A percentile compares a stretch with the other conserved stretches of the same genome.
These are phyloP conservation scores for Colletotrichum sp. DNA, from an alignment of 2,329 filamentous ascomycete species.

Conservation along the genomic window DNA sequence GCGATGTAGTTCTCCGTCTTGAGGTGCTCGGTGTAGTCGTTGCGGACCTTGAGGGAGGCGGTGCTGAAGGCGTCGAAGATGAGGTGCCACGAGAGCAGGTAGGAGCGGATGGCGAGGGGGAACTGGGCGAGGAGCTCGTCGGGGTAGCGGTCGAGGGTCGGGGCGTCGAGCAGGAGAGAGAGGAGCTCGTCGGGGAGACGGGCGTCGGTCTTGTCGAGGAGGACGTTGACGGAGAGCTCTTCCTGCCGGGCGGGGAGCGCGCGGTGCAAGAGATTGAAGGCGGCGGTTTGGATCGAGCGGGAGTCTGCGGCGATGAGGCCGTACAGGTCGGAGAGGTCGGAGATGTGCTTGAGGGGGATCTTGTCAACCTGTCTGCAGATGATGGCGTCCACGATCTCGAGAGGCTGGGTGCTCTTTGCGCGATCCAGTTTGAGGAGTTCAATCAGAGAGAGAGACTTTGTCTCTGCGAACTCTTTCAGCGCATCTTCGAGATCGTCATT, in stretches of 20 bases:
- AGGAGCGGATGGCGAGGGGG: conserved; percentile 74
- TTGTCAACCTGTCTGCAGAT: conserved; percentile 73
- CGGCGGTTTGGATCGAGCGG: conserved; percentile 76
- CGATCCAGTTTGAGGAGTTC: conserved; percentile 64
- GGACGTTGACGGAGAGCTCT: conserved; percentile 77
- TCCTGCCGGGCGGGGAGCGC: conserved; percentile 82
- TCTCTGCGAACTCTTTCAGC: conserved; percentile 64
- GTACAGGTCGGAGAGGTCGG: conserved; percentile 74
- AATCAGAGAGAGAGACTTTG: conserved; percentile 64
- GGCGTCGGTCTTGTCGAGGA: conserved; percentile 74
- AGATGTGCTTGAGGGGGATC: conserved; percentile 65
- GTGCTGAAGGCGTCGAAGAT: conserved; percentile 85
- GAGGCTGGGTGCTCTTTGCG: conserved; percentile 61
- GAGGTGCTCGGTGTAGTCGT: conserved; percentile 80
- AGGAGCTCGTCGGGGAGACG: conserved; percentile 84
- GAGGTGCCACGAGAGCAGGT: conserved; percentile 87
- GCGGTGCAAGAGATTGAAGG: conserved; percentile 80
- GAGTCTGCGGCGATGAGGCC: conserved; percentile 78
- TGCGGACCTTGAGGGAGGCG: conserved; percentile 81
- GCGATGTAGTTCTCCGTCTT: conserved; percentile 74
- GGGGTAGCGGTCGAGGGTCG: conserved; percentile 70
- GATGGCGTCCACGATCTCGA: conserved; percentile 77
- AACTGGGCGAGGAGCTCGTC: conserved; percentile 72
- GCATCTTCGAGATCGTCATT: conserved; percentile 89
- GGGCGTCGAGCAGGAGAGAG: conserved; percentile 81